Base-by-base conservation (phyloP, 306 rosid species). In the Prunus salicina region DNA sequence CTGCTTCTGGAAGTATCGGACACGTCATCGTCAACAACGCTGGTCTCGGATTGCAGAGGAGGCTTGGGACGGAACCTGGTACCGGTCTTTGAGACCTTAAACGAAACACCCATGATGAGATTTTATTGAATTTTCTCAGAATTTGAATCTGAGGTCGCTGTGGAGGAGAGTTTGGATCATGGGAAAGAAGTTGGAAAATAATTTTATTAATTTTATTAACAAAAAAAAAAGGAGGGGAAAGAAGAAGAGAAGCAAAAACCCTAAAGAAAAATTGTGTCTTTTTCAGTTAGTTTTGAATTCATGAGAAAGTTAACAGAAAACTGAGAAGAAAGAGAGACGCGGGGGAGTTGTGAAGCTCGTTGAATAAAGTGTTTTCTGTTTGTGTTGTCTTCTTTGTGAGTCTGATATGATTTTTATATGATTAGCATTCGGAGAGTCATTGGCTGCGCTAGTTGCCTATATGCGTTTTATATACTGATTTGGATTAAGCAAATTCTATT, bases 81-180 rank as follows among this genome's bases (percentile, higher is more conserved):
- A 64, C 91, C 91, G 27, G 76, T 88, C 66, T 71, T 82, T 25
- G 91, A 85, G 41, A 88, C 84, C 80, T 88, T 88, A 73, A 88
- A 88, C 46, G 91, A 88, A 60, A 88, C 78, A 11, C 89, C 91
- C 91, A 88, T 85, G 22, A 20, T 34, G 57, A 66, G 51, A 12
- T 24, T 62, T 50, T 27, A 14, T 60, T 30, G 62, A 50, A 19
- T 34, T 69, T 38, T 13, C 45, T 14, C 60, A 69, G 78, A 47
- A 51, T 70, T 51, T 18, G 34, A 69, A 28, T 57, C 62, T 27
- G 41, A 63, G 57, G 72, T 41, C 28, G 77, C 15, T 80, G 38
- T 18, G 24, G 28, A 6, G 50, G 78, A 8, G 20, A 56, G 70
- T 14, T 77, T 75, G 72, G 84, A 73, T 77, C 78, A 57, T 46